These are phyloP conservation scores for Agaricales sp. DNA, from an alignment of 1,284 basidiomycete species.

Conservation along the genomic window DNA sequence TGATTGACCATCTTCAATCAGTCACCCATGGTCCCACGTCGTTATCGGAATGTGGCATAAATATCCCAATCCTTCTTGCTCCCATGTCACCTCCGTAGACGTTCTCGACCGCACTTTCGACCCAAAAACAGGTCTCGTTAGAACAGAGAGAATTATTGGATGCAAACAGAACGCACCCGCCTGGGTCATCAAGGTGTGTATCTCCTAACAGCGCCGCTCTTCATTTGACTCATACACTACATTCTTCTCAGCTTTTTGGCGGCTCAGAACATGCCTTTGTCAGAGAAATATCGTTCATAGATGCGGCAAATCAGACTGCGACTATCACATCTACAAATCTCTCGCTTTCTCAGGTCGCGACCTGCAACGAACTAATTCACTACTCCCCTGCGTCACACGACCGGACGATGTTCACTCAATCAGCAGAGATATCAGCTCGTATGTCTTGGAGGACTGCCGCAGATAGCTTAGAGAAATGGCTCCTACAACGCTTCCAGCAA, in stretches of 20 bases:
- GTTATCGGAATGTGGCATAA: conserved; percentile 89
- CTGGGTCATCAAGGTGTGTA: conserved; percentile 76
- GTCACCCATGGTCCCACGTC: conserved; percentile 81
- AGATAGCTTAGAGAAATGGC: conserved; percentile 73
- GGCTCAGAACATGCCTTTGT: conserved; percentile 91
- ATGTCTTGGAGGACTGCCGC: conserved; percentile 72
- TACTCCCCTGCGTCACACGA: conserved; percentile 62
- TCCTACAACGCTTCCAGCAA: conserved; percentile 78
- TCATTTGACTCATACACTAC: conserved; percentile 9
- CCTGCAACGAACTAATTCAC: conserved; percentile 82
- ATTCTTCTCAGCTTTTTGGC: conserved; percentile 58
- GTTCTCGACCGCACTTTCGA: conserved; percentile 80
- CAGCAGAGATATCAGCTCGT: conserved; percentile 78
- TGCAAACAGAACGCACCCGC: conserved; percentile 78
- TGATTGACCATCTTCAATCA: conserved; percentile 20
- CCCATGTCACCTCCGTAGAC: conserved; percentile 88
- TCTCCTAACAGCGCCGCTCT: too few species aligned
- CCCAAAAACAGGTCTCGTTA: conserved; percentile 74
- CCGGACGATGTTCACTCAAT: conserved; percentile 65
- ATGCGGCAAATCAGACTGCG: conserved; percentile 69
- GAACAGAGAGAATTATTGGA: conserved; percentile 78
- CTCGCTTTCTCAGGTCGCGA: conserved; percentile 81
- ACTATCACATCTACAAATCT: conserved; percentile 87
- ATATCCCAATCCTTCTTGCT: conserved; percentile 90
- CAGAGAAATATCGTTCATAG: conserved; percentile 87